Evolutionary conservation across 2,329 filamentous ascomycete species (phyloP), one percentile per base, ranked within the genome.

Genomic region (Tolypocladium guangdongense): DNA sequence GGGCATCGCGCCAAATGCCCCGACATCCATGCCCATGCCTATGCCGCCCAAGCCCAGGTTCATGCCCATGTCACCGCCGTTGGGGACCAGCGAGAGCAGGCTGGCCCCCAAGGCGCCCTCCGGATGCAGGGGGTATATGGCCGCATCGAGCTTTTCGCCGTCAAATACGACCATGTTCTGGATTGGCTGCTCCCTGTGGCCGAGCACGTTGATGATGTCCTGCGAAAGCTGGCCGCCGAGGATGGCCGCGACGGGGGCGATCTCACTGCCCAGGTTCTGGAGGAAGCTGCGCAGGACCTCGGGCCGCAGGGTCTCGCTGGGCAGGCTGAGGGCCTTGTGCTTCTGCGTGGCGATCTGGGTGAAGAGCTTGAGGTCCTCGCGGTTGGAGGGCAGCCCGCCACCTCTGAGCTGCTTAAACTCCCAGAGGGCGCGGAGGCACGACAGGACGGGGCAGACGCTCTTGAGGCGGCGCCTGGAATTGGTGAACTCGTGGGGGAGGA

Each of bases 161-260:
- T 97, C 90, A 63, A 97, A 96, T 22, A 97, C 75, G 50, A 96
- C 80, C 67, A 96, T 83, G 68, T 99, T 99, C 72, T 99, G 93
- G 43, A 99, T 87, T 1, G 93, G 93, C 69, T 96, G 93, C 72
- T 97, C 90, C 41, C 87, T 84, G 66, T 88, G 84, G 49, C 91
- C 90, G 7, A 97, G 80, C 35, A 96, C 91, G 63, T 97, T 97
- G 72, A 99, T 97, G 51, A 96, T 90, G 66, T 99, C 93, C 71
- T 99, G 93, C 1, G 92, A 90, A 18, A 99, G 78, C 67, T 91
- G 84, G 11, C 91, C 93, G 49, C 93, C 93, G 12, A 99, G 75
- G 55, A 96, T 89, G 2, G 93, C 91, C 0, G 88, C 86, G 10
- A 95, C 89, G 8, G 93, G 90, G 14, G 88, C 85, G 39, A 97